These are phyloP conservation scores for Margaritispora aquatica DNA, from an alignment of 495 filamentous ascomycete genomes.

Conservation along the genomic window DNA sequence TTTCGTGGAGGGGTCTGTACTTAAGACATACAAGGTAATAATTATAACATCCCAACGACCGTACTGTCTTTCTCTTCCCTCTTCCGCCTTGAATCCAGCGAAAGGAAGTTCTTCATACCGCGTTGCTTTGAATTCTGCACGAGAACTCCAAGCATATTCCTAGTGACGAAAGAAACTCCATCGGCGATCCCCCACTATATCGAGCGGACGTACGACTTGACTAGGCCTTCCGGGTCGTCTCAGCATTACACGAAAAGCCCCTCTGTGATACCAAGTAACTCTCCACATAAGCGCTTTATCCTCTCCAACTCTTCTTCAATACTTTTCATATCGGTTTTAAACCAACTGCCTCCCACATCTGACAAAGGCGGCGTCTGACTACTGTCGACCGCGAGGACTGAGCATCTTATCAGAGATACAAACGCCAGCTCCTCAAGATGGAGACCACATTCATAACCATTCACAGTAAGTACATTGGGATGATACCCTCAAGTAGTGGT, in stretches of 20 bases:
- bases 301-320: neutral
- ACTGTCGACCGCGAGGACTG: conserved; percentile 12
- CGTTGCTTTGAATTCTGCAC: neutral
- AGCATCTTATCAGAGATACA: conserved; percentile 26
- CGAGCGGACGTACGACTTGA: neutral
- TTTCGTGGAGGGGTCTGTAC: neutral
- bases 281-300: neutral
- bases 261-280: neutral
- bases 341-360: neutral
- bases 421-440: conserved; percentile 45
- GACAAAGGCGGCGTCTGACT: neutral
- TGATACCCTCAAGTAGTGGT: conserved; percentile 1
- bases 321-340: neutral
- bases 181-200: conserved; percentile 5
- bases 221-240: neutral
- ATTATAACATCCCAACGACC: neutral
- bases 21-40: neutral
- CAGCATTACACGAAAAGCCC: conserved; percentile 5
- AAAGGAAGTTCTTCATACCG: neutral
- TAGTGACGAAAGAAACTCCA: neutral
- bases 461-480: conserved; percentile 57
- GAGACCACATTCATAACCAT: conserved; percentile 93
- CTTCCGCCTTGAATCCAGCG: neutral
- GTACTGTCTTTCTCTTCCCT: neutral
- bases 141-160: conserved; percentile 6